Evolutionary conservation across 2,329 filamentous ascomycete genomes (phyloP), one percentile per base, ranked within the genome.

Genomic region (Diaporthe sp.): DNA sequence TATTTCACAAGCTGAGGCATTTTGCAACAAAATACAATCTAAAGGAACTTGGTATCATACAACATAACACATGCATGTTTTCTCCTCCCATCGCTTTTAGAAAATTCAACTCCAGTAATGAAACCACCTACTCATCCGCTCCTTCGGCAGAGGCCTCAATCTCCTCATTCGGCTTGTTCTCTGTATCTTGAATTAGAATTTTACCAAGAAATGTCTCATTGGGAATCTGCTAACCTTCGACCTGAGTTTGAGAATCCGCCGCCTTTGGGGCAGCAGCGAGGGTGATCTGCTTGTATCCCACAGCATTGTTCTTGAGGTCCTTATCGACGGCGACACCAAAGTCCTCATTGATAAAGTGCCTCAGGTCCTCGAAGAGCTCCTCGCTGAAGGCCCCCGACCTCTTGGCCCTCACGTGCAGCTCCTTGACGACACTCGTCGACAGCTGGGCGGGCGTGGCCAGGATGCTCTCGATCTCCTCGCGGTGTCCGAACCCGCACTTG

Each of bases 401-500:
- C 68, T 73, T 55, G 0, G 78, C 79, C 3, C 73, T 75, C 3
- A 39, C 13, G n/a, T 75, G 73, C 31, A 81, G 78, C 51, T 78
- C 74, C 17, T 74, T 67, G 15, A 78, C 46, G 0, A 79, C 12
- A 5, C 42, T 65, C 1, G 28, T 31, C 1, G 70, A 67, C 13
- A 79, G 42, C 13, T 60, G 37, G 2, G 74, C 71, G 1, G 71
- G 51, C 8, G 65, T 71, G 2, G 28, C 22, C 60, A 79, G 39
- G 25, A 78, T 71, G 3, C 19, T 62, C 19, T 74, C 71, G 6
- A 79, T 71, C 4, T 72, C 70, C 39, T 78, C 75, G 12, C 76
- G 71, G 42, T 79, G 77, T 4, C 77, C 62, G 25, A 79, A 76
- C 19, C 80, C 79, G 34, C 80, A 81, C 39, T 65, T 77, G 12